Evolutionary conservation across 768 basidiomycete species (phyloP).

Genomic region (Coprinopsis strossmayeri): DNA sequence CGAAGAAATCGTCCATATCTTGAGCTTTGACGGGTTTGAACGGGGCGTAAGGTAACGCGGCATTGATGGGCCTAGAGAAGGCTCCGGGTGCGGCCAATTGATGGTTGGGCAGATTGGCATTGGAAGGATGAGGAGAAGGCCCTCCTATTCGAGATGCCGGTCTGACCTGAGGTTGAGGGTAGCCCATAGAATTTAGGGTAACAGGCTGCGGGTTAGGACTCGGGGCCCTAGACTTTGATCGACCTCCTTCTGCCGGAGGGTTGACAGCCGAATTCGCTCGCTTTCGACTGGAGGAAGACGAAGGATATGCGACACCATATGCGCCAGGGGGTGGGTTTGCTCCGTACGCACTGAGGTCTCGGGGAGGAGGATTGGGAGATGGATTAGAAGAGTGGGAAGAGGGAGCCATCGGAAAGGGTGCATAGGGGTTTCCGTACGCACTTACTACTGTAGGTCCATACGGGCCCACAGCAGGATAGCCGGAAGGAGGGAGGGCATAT

Average conservation of each 20-base stretch:
- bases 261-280: constrained; percentile 26
- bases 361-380: constrained; percentile 46
- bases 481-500: constrained; percentile 22
- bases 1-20: constrained; percentile 70
- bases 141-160: constrained; percentile 17
- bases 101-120: constrained; percentile 23
- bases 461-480: not conserved
- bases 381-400: constrained; percentile 17
- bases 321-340: constrained; percentile 13
- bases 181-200: too few relatives aligned
- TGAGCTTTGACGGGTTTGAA: constrained; percentile 69
- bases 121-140: constrained; percentile 28
- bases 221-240: constrained; percentile 34
- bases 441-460: not conserved
- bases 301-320: constrained; percentile 26
- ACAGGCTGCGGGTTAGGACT: constrained; percentile 35
- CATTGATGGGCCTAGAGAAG: constrained; percentile 68
- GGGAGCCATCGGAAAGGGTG: not conserved
- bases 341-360: constrained; percentile 34
- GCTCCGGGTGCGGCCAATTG: constrained; percentile 62
- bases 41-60: constrained; percentile 56
- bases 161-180: constrained; percentile 14
- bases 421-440: constrained; percentile 7
- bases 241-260: constrained; percentile 32
- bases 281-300: constrained; percentile 26